Evolutionary conservation across 139 green algal species (phyloP).

Genomic region (Dunaliella primolecta): DNA sequence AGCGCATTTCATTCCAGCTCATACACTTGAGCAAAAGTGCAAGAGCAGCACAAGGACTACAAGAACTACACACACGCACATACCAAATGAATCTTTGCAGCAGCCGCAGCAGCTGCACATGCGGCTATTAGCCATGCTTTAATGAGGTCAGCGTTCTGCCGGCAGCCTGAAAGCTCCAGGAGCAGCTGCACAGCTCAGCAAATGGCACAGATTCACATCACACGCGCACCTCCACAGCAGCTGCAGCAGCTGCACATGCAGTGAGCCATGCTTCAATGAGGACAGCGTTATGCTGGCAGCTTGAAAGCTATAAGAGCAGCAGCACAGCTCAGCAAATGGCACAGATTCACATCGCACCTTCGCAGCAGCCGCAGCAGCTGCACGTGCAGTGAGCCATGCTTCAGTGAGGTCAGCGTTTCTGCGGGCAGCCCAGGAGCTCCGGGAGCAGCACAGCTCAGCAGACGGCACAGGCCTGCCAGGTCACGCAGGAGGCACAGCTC

Average conservation of each 20-base stretch:
- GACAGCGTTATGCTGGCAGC: slow-evolving; percentile 16
- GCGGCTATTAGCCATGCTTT: slow-evolving; percentile 28
- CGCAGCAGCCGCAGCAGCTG: slow-evolving; percentile 60
- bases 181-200: slow-evolving; percentile 14
- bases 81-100: slow-evolving; percentile 40
- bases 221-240: slow-evolving; percentile 51
- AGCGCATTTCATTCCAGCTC: too few species aligned
- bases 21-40: too few species aligned
- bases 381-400: slow-evolving; percentile 35
- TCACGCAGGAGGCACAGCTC: slow-evolving; percentile 38
- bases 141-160: slow-evolving; percentile 10
- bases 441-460: slow-evolving; percentile 45
- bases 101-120: slow-evolving; percentile 56
- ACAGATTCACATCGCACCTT: too few species aligned
- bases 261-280: slow-evolving; percentile 17
- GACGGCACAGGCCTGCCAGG: slow-evolving; percentile 46
- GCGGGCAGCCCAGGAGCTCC: slow-evolving; percentile 22
- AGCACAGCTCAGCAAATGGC: too few species aligned
- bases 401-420: slow-evolving; percentile 13
- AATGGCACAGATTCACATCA: too few species aligned
- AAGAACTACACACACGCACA: too few species aligned
- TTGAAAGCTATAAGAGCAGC: slow-evolving; percentile 30
- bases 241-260: slow-evolving; percentile 55
- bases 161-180: slow-evolving; percentile 29
- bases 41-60: slow-evolving; percentile 24